phyloP scores from a whole-genome alignment of 2,329 filamentous ascomycete species.

The Gnomoniopsis sp. region DNA sequence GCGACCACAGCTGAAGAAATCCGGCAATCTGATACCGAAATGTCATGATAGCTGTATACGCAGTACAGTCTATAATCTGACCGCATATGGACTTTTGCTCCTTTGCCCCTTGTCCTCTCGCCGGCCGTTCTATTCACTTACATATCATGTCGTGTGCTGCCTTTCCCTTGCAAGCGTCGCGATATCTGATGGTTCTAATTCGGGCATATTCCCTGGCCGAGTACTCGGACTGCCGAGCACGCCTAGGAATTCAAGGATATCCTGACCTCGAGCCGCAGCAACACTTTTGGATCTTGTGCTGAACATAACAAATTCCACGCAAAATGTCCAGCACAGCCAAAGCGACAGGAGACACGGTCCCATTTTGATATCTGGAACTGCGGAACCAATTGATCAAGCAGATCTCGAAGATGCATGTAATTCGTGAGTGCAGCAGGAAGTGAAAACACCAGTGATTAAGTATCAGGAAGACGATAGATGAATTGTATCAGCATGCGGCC shows the following conservation, averaged over 20 bases:
- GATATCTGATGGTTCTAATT: neutral
- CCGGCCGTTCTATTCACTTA: neutral
- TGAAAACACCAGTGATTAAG: too few species aligned
- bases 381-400: neutral
- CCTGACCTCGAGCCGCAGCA: neutral
- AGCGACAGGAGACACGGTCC: too few species aligned
- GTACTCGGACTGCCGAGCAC: neutral
- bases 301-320: neutral
- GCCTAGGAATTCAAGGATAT: neutral
- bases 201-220: too few species aligned
- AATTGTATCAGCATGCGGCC: neutral
- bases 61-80: neutral
- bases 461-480: neutral
- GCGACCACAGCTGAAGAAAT: neutral
- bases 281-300: neutral
- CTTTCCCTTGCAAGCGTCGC: neutral
- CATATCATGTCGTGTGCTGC: neutral
- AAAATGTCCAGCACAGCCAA: neutral
- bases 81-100: neutral
- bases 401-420: neutral
- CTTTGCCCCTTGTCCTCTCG: neutral
- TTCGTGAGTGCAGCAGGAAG: neutral
- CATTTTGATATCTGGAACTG: too few species aligned
- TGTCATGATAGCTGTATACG: neutral
- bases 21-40: neutral